Base-by-base conservation (phyloP, 1,284 basidiomycete genomes). In the Ceratobasidium sp. region DNA sequence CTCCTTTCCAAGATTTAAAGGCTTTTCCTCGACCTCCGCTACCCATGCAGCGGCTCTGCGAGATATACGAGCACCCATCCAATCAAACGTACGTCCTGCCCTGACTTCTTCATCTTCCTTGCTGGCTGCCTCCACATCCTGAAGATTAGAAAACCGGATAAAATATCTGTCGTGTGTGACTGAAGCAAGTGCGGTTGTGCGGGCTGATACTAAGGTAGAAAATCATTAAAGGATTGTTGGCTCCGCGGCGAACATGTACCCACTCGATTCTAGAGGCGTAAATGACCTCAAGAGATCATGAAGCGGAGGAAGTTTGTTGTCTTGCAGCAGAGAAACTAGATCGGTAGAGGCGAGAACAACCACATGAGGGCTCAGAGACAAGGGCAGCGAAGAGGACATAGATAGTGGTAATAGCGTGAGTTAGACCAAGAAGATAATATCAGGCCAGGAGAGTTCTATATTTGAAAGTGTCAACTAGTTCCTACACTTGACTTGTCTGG, bases 251-350 rank as follows among this genome's bases (percentile, higher is more conserved):
- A 58, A 61, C 41, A 46, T 56, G 11, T 61, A 78, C 81, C 69
- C 81, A 91, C 92, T 85, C 92, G 88, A 2, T 91, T 71, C 88
- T 68, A 94, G 83, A n/a, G 92, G 92, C 1, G 92, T 91, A 79
- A 94, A 94, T 8, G 91, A 92, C 79, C 93, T 92, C 24, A 94
- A 84, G 63, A 94, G 86, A 77, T 90, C 85, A 34, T 88, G 87
- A 19, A 94, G 81, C 31, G 88, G 84, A 0, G 92, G 92, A 14
- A 94, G 82, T 0, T 86, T 86, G 8, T 88, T 85, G 2, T 84
- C 79, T 48, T 83, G 81, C 58, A 94, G 82, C 48, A 92, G 84
- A 31, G 88, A 85, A 62, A 83, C 82, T 37, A 94, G 86, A 82
- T 94, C 92, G 54, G 86, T 85, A 1, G 92, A 92, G 2, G 89